These are phyloP conservation scores for Bocquillonia castaneifolia DNA, from an alignment of 441 rosid species.

Conservation along the genomic window DNA sequence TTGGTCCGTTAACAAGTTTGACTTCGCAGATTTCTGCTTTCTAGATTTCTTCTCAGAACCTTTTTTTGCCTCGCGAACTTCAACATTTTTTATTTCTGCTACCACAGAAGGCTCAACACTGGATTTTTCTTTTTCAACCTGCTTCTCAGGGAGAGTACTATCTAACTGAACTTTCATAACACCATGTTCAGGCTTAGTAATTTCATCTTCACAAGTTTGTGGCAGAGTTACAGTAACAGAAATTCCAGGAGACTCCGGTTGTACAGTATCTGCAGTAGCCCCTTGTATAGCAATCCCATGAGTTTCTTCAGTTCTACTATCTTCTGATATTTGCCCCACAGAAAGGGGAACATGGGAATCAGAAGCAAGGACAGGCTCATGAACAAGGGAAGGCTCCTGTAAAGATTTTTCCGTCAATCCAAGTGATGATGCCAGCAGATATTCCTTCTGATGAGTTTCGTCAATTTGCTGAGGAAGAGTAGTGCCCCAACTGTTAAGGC, in stretches of 20 bases:
- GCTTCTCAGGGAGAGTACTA: constrained; percentile 26
- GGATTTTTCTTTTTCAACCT: constrained; percentile 33
- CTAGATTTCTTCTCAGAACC: constrained; percentile 78
- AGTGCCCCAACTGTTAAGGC: constrained; percentile 36
- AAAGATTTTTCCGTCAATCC: constrained; percentile 33
- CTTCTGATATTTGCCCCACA: constrained; percentile 34
- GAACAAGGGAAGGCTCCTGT: constrained; percentile 27
- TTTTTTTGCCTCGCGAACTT: constrained; percentile 56
- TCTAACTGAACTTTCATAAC: constrained; percentile 31
- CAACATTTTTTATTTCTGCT: constrained; percentile 42
- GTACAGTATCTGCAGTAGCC: constrained; percentile 23
- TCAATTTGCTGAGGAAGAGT: constrained; percentile 33
- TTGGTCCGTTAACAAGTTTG: constrained; percentile 50
- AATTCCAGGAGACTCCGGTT: constrained; percentile 20
- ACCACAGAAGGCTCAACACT: constrained; percentile 30
- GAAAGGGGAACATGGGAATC: constrained; percentile 26
- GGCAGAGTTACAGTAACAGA: constrained; percentile 25
- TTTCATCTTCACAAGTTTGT: constrained; percentile 33
- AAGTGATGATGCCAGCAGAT: constrained; percentile 29
- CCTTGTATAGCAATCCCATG: constrained; percentile 18
- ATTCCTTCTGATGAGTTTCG: constrained; percentile 39
- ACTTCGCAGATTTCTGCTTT: constrained; percentile 67
- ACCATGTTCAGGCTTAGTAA: constrained; percentile 23
- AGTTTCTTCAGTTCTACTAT: constrained; percentile 28
- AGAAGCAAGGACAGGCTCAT: constrained; percentile 33